Base-by-base conservation (phyloP, 106 monocot genomes). In the Dendrobium catenatum region DNA sequence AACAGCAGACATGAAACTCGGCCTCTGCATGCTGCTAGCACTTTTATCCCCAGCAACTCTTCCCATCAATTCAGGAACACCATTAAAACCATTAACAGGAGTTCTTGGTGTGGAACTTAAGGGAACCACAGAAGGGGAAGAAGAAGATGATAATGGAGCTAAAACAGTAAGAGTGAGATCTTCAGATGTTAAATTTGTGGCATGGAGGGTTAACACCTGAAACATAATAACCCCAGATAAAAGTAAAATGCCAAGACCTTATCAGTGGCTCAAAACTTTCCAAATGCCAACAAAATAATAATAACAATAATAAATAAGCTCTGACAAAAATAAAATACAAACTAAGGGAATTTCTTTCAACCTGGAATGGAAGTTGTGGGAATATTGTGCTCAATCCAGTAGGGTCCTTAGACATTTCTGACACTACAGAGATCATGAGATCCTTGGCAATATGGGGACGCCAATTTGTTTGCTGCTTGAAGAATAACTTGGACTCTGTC, bases 381-480 rank as follows among this genome's bases (percentile, higher is more conserved):
- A 83, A 29, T 84, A 68, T 85, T 55, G 81, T 37, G 37, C 37
- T 87, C 46, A 82, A 78, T 64, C 43, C 74, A 80, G 77, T 68
- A 76, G 70, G 86, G 78, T 88, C 88, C 48, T 82, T 78, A 74
- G 88, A 86, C 18, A 87, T 80, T 83, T 94, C 91, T 20, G 98
- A 90, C 73, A 83, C 81, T 74, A 95, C 89, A 70, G 95, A 93
- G 72, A 98, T 87, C 86, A 98, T 89, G 68, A 98, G 88, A 81
- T 98, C 92, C 82, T 87, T 88, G 19, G 86, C 77, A 79, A 88
- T 41, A 9, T 82, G 86, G 41, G 98, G 98, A 17, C 77, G 92
- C 98, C 98, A 98, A 73, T 81, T 86, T 79, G 89, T 98, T 80
- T 82, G 79, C 77, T 98, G 90, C 88, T 95, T 98, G 84, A 95